A percentile compares a stretch with the other conserved stretches of the same genome.
Conservation (phyloP, 2,329 filamentous ascomycete species). For the Fusarium sambucinum region DNA sequence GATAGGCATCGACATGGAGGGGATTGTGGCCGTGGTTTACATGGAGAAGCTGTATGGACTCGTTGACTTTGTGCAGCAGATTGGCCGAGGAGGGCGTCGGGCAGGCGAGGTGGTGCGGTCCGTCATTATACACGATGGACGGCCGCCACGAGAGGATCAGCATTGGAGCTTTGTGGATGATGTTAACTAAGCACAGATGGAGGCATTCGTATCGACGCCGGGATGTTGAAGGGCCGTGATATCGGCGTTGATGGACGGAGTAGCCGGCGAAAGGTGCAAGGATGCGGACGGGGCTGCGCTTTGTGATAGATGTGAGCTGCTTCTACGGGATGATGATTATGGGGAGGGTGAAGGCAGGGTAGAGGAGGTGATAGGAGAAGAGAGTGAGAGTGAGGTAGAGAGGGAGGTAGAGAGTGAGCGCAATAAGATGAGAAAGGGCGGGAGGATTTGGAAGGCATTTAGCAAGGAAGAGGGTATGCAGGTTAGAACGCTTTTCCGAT, state of each 20-base stretch:
- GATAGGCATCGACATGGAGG: neutral
- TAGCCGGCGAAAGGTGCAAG: neutral
- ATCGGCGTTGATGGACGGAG: neutral
- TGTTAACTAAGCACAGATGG: conserved; percentile 2
- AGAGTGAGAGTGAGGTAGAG: neutral
- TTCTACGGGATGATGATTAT: neutral
- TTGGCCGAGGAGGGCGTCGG: neutral
- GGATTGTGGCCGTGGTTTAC: neutral
- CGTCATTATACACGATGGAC: neutral
- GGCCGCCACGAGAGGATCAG: neutral
- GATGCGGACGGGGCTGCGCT: neutral
- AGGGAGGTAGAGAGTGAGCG: neutral
- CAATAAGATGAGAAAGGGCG: neutral
- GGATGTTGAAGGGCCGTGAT: neutral
- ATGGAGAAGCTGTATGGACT: neutral
- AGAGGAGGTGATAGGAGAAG: neutral
- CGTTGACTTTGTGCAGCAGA: neutral
- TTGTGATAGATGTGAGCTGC: neutral
- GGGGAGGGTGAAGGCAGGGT: neutral
- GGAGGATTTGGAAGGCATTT: neutral
- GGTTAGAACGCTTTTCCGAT: neutral
- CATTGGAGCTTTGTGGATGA: conserved; percentile 1
- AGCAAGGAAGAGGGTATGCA: neutral
- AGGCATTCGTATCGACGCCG: neutral
- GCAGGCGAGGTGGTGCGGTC: neutral